Conservation (phyloP, 1,284 basidiomycete species). For the Cryptococcus hybrid region DNA sequence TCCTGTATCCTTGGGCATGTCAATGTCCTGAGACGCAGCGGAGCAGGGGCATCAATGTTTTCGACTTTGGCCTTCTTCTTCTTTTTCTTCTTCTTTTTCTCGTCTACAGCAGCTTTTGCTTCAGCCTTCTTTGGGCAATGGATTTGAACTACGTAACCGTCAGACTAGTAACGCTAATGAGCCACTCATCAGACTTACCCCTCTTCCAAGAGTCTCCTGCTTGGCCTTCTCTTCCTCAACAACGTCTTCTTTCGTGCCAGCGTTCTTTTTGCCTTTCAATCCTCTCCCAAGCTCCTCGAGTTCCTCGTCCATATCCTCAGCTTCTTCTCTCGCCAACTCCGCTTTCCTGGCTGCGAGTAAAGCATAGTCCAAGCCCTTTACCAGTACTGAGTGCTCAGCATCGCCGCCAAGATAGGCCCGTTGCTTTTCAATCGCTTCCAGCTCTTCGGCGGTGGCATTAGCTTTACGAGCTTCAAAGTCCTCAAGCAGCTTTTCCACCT, state of each 20-base stretch:
- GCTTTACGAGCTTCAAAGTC: slow-evolving; percentile 70
- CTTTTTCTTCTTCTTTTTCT: slow-evolving; percentile 55
- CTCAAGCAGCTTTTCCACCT: slow-evolving; percentile 75
- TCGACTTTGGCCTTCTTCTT: slow-evolving; percentile 14
- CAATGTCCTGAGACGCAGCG: too few species aligned
- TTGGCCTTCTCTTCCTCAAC: too few species aligned
- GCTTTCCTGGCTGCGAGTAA: slow-evolving; percentile 81
- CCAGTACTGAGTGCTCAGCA: slow-evolving; percentile 75
- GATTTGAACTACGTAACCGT: slow-evolving; percentile 50
- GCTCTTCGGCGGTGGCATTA: slow-evolving; percentile 5
- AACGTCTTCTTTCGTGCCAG: slow-evolving; percentile 48
- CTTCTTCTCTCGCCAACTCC: slow-evolving; percentile 54
- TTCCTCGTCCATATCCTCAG: slow-evolving; percentile 67
- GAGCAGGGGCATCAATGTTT: too few species aligned
- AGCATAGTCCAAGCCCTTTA: slow-evolving; percentile 84
- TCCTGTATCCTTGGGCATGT: too few species aligned
- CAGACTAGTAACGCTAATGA: too few species aligned
- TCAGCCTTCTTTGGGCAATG: slow-evolving; percentile 35
- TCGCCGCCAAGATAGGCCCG: slow-evolving; percentile 85
- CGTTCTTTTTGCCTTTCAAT: slow-evolving; percentile 3
- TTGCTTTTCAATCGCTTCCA: slow-evolving; percentile 65
- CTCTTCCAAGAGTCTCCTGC: slow-evolving; percentile 32
- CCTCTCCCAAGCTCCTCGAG: slow-evolving; percentile 58
- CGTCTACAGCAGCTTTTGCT: slow-evolving; percentile 42
- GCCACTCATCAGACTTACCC: too few species aligned